These are phyloP conservation scores for Malassezia restricta DNA, from an alignment of 1,284 basidiomycete species.

Conservation along the genomic window DNA sequence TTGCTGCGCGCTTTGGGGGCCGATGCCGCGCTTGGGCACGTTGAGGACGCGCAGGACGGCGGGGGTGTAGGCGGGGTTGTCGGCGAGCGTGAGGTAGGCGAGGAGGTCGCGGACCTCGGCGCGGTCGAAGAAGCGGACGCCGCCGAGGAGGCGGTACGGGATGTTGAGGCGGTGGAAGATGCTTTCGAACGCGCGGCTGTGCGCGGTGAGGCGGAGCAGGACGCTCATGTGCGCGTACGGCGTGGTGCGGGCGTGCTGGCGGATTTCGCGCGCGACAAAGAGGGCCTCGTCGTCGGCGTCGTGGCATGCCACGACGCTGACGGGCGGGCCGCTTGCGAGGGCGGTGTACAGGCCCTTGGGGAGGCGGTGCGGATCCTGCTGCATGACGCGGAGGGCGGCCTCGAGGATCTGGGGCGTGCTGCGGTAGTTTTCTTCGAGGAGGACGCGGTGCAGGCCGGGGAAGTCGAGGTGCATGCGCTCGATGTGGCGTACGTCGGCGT, in stretches of 20 bases:
- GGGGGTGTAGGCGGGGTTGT: conserved; percentile 61
- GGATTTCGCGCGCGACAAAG: conserved; percentile 64
- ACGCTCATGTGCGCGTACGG: conserved; percentile 51
- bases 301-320: conserved; percentile 29
- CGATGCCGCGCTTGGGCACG: conserved; percentile 62
- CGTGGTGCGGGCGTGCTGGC: conserved; percentile 51
- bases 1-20: conserved; percentile 65
- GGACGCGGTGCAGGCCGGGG: conserved; percentile 52
- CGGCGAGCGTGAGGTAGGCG: conserved; percentile 60
- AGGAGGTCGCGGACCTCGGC: conserved; percentile 65
- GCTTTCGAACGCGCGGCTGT: conserved; percentile 66
- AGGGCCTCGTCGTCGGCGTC: conserved; percentile 26
- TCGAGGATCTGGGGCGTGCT: conserved; percentile 68
- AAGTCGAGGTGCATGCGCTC: conserved; percentile 33
- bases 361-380: conserved; percentile 65
- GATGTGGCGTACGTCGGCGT: conserved; percentile 51
- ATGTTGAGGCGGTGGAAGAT: conserved; percentile 66
- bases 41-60: conserved; percentile 70
- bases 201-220: conserved; percentile 59
- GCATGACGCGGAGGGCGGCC: conserved; percentile 64
- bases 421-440: conserved; percentile 76
- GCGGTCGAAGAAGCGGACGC: conserved; percentile 77
- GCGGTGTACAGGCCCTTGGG: conserved; percentile 64
- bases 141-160: conserved; percentile 64
- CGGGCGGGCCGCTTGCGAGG: conserved; percentile 56